A percentile compares a stretch with the other conserved stretches of the same genome.
Evolutionary conservation across 257 asterid species (phyloP).

Genomic region (Solanum etuberosum): DNA sequence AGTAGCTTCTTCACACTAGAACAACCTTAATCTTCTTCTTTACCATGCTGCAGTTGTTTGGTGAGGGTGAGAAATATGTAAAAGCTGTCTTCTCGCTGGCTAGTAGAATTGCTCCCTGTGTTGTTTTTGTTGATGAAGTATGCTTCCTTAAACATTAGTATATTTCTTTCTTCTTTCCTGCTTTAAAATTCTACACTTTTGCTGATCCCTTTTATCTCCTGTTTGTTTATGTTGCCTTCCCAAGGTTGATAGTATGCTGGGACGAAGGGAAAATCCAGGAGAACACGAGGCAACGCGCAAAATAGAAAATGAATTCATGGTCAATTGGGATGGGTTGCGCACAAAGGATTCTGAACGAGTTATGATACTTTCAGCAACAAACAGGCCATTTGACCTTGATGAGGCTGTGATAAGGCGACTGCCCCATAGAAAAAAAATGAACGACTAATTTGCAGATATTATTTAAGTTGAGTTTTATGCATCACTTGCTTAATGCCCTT

Average conservation of each 20-base stretch:
- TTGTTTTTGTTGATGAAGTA: constrained; percentile 86
- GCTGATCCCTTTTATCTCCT: not conserved
- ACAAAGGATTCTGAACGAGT: constrained; percentile 85
- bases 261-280: constrained; percentile 78
- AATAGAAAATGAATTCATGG: constrained; percentile 97
- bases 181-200: not conserved
- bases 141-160: not conserved
- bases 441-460: not conserved
- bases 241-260: constrained; percentile 94
- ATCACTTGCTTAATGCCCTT: not conserved
- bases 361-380: constrained; percentile 88
- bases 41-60: constrained; percentile 55
- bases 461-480: too few species aligned
- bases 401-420: constrained; percentile 89
- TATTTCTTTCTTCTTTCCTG: not conserved
- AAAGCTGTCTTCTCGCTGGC: constrained; percentile 85
- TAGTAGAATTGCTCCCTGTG: constrained; percentile 85
- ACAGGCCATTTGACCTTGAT: constrained; percentile 90
- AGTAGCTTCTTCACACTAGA: not conserved
- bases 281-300: constrained; percentile 94
- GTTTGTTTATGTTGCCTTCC: not conserved
- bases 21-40: not conserved
- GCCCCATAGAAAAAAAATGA: constrained; percentile 58
- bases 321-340: constrained; percentile 84
- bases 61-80: constrained; percentile 93